Evolutionary conservation across 306 rosid genomes (phyloP), one percentile per base, ranked within the genome.

Genomic region (Quercus bicolor): DNA sequence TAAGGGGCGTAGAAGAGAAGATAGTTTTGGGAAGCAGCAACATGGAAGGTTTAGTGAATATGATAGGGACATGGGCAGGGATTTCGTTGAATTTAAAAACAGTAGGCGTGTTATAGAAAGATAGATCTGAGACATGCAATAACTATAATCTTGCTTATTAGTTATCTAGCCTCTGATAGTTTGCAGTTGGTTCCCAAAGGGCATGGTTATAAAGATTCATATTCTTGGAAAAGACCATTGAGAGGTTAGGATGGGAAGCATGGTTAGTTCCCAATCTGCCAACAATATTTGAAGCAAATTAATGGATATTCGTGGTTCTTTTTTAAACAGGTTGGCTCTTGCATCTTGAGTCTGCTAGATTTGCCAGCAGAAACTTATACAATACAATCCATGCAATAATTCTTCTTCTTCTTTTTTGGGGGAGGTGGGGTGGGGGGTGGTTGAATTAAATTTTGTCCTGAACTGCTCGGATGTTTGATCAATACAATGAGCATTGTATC

Each of bases 91-190:
- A 19, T 95, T 86, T 66, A 87, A 37, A 86, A 95, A 95, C 85
- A 90, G 92, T 40, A 82, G 94, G 79, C 94, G 97, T 12, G 93
- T 91, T 55, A 87, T 95, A 73, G 93, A 91, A 86, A 88, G 98
- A 83, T 92, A 87, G 89, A 66, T 66, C 56, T 9, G 29, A 33
- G 55, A 53, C 21, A 56, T 43, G 15, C 72, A 45, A 72, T 55
- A 62, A 73, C 45, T 81, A 54, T 31, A 33, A 55, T 18, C 52
- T 48, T 16, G 11, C 74, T 34, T 16, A 18, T 26, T 5, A 75
- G 54, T 74, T 28, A 56, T 24, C 54, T 57, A 29, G n/a, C 24
- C 62, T 73, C 77, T 18, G 31, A 56, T 56, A 60, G 77, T 61
- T 55, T 9, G 14, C 72, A 26, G 77, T 62, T 19, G 64, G 43